Conservation (phyloP, 2,329 filamentous ascomycete species). For the Talaromyces sp. region DNA sequence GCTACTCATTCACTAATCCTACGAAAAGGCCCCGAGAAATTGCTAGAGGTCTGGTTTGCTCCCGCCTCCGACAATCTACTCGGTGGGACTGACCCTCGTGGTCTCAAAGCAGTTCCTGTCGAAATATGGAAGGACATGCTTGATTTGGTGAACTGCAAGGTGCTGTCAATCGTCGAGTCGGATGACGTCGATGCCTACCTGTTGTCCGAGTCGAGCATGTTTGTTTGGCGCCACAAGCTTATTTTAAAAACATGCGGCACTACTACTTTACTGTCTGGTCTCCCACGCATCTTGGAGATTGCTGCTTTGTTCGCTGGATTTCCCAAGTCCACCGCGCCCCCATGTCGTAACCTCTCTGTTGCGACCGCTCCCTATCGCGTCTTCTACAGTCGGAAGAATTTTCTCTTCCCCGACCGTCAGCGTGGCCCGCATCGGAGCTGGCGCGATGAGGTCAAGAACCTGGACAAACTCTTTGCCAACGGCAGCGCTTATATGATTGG, state of each 20-base stretch:
- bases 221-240: constrained; percentile 98
- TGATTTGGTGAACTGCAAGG: constrained; percentile 97
- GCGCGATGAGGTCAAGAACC: constrained; percentile 88
- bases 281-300: constrained; percentile 88
- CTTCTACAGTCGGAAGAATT: constrained; percentile 99
- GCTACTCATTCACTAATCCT: constrained; percentile 19
- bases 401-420: constrained; percentile 90
- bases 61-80: constrained; percentile 70
- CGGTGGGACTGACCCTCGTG: constrained; percentile 62
- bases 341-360: constrained; percentile 61
- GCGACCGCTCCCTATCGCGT: constrained; percentile 89
- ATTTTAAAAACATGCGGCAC: constrained; percentile 98
- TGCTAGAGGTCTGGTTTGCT: constrained; percentile 97
- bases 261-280: constrained; percentile 82
- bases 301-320: constrained; percentile 86
- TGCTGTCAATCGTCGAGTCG: constrained; percentile 87
- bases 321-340: constrained; percentile 66
- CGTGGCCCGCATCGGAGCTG: constrained; percentile 93
- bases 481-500: constrained; percentile 99
- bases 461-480: constrained; percentile 85
- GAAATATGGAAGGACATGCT: constrained; percentile 95
- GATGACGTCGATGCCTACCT: constrained; percentile 95
- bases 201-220: constrained; percentile 98
- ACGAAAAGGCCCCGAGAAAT: constrained; percentile 88
- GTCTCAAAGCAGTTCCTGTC: constrained; percentile 77